A percentile compares a stretch with the other conserved stretches of the same genome.
phyloP scores from a whole-genome alignment of 2,329 filamentous ascomycete genomes.

The Pseudogymnoascus sp. region DNA sequence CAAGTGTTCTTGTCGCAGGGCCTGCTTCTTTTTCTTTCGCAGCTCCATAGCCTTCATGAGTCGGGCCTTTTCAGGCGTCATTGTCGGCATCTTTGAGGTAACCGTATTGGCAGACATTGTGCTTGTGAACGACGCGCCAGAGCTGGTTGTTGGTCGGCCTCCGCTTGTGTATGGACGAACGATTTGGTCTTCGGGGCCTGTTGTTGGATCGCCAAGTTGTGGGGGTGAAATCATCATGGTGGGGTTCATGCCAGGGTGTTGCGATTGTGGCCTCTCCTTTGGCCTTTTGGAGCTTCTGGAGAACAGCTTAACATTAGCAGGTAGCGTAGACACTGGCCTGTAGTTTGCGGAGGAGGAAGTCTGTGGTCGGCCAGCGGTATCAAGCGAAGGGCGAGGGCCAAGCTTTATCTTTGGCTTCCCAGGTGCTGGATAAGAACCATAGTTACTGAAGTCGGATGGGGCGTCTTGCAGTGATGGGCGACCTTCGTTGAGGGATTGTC shows the following conservation, averaged over 20 bases:
- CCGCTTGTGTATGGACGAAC: conserved; percentile 26
- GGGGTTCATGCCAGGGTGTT: conserved; percentile 22
- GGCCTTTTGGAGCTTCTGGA: conserved; percentile 50
- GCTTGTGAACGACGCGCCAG: conserved; percentile 21
- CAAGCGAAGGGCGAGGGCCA: conserved; percentile 72
- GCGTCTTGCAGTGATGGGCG: conserved; percentile 42
- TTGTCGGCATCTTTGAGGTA: conserved; percentile 36
- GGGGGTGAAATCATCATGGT: conserved; percentile 26
- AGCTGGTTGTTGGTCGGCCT: conserved; percentile 28
- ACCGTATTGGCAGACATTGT: conserved; percentile 18
- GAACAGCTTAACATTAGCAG: conserved; percentile 68
- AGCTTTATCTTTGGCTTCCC: conserved; percentile 80
- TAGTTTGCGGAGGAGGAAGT: conserved; percentile 52
- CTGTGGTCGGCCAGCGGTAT: conserved; percentile 52
- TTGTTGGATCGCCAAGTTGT: conserved; percentile 19
- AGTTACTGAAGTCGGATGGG: conserved; percentile 44
- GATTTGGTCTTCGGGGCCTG: conserved; percentile 20
- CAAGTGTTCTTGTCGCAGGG: conserved; percentile 10
- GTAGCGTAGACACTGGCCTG: conserved; percentile 70
- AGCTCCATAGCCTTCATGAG: conserved; percentile 92
- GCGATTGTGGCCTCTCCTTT: conserved; percentile 36
- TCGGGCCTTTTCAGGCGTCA: conserved; percentile 82
- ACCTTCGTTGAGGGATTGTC: conserved; percentile 20
- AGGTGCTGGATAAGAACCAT: conserved; percentile 40
- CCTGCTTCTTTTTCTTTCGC: conserved; percentile 67